A percentile compares a stretch with the other conserved stretches of the same genome.
These are phyloP conservation scores for Microcera coccophila DNA, from an alignment of 2,329 filamentous ascomycete genomes.

Conservation along the genomic window DNA sequence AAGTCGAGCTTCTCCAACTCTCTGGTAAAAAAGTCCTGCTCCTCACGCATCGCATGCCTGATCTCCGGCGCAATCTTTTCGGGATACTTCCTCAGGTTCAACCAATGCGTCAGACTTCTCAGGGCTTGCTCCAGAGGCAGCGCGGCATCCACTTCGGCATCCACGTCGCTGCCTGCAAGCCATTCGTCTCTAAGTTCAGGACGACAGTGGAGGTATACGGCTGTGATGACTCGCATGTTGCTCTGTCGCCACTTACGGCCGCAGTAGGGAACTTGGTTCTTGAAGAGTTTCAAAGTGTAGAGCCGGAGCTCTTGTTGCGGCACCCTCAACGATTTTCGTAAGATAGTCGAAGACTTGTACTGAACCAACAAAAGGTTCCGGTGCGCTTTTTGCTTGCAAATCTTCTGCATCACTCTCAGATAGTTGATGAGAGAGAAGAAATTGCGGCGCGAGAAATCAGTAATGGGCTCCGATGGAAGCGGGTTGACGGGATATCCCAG, in stretches of 20 bases:
- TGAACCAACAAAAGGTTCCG: slow-evolving; percentile 89
- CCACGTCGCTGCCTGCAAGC: slow-evolving; percentile 85
- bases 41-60: slow-evolving; percentile 60
- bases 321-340: slow-evolving; percentile 86
- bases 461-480: slow-evolving; percentile 72
- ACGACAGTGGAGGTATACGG: slow-evolving; percentile 88
- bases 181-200: slow-evolving; percentile 94
- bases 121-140: slow-evolving; percentile 88
- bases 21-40: slow-evolving; percentile 74
- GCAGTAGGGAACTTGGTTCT: slow-evolving; percentile 96
- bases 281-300: slow-evolving; percentile 97
- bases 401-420: slow-evolving; percentile 93
- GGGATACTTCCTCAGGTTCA: slow-evolving; percentile 78
- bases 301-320: slow-evolving; percentile 83
- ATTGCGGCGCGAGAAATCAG: slow-evolving; percentile 85
- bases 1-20: slow-evolving; percentile 71
- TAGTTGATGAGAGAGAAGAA: slow-evolving; percentile 96
- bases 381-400: slow-evolving; percentile 93
- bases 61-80: slow-evolving; percentile 66
- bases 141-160: slow-evolving; percentile 89
- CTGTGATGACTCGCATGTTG: slow-evolving; percentile 98
- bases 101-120: slow-evolving; percentile 88
- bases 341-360: slow-evolving; percentile 90
- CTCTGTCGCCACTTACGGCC: slow-evolving; percentile 96
- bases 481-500: slow-evolving; percentile 74